Conservation (phyloP, 345 rosid genomes). For the Cochlearia excelsa region DNA sequence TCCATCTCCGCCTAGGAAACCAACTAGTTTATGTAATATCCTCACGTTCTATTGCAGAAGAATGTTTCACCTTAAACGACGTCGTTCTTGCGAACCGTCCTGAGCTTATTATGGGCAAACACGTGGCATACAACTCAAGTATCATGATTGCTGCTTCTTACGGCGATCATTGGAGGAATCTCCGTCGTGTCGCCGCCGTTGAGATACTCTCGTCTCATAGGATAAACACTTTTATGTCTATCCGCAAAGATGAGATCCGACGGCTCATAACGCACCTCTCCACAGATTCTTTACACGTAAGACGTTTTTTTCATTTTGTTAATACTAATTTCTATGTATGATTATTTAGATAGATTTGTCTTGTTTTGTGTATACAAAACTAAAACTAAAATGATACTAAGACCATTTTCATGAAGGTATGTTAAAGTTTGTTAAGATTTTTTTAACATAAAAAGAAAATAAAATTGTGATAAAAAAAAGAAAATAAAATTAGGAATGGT, state of each 20-base stretch:
- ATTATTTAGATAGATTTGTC: too few relatives aligned
- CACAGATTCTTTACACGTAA: neutral
- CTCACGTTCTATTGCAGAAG: slow-evolving; percentile 22
- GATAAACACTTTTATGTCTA: neutral
- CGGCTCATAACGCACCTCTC: slow-evolving; percentile 22
- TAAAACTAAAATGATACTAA: too few relatives aligned
- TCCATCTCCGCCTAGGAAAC: neutral
- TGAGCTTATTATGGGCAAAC: slow-evolving; percentile 25
- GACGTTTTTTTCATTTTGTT: neutral
- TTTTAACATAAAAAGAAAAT: too few relatives aligned
- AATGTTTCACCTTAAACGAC: slow-evolving; percentile 56
- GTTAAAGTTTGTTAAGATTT: too few relatives aligned
- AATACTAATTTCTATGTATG: too few relatives aligned
- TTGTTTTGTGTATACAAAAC: too few relatives aligned
- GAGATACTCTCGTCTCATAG: slow-evolving; percentile 26
- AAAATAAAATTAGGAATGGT: too few relatives aligned
- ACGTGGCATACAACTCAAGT: slow-evolving; percentile 45
- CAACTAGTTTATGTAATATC: neutral
- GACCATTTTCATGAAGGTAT: too few relatives aligned
- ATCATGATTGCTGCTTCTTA: slow-evolving; percentile 25
- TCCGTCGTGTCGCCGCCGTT: slow-evolving; percentile 22
- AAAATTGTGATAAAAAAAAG: too few relatives aligned
- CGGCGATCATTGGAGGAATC: slow-evolving; percentile 36
- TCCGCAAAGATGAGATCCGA: slow-evolving; percentile 29
- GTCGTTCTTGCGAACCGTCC: slow-evolving; percentile 48